These are phyloP conservation scores for Talaromyces borbonicus DNA, from an alignment of 495 filamentous ascomycete genomes.

Conservation along the genomic window DNA sequence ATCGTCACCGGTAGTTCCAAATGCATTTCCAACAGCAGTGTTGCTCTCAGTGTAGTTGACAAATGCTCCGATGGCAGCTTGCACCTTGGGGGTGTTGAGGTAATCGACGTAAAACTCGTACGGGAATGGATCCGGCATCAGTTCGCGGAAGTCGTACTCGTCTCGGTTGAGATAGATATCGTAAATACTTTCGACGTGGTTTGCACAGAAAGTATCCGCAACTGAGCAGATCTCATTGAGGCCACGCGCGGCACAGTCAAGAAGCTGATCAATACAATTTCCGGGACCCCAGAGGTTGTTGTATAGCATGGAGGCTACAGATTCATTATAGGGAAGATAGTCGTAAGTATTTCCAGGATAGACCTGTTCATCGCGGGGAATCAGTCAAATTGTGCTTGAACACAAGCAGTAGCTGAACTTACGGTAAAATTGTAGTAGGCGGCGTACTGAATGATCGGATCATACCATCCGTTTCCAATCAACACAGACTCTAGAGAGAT, in stretches of 20 bases:
- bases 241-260: constrained; percentile 35
- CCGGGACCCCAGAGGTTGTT: constrained; percentile 51
- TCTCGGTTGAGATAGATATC: constrained; percentile 43
- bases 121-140: constrained; percentile 50
- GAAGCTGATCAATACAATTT: constrained; percentile 49
- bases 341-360: constrained; percentile 51
- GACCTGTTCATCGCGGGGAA: constrained; percentile 4
- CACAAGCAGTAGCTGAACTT: constrained; percentile 12
- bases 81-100: constrained; percentile 45
- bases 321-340: constrained; percentile 40
- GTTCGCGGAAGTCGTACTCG: constrained; percentile 52
- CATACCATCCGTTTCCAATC: constrained; percentile 51
- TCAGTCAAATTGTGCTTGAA: background rate
- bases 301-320: constrained; percentile 39
- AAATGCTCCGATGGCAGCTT: constrained; percentile 48
- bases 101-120: constrained; percentile 49
- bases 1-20: constrained; percentile 48
- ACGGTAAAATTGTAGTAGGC: constrained; percentile 56
- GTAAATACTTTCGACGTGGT: constrained; percentile 42
- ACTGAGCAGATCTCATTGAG: constrained; percentile 37
- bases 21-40: constrained; percentile 37
- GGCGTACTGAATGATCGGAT: constrained; percentile 50
- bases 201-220: constrained; percentile 45
- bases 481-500: constrained; percentile 47
- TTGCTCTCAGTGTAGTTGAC: constrained; percentile 44